Evolutionary conservation across 345 rosid species (phyloP), one percentile per base, ranked within the genome.

Genomic region (Rhodamnia rubescens): DNA sequence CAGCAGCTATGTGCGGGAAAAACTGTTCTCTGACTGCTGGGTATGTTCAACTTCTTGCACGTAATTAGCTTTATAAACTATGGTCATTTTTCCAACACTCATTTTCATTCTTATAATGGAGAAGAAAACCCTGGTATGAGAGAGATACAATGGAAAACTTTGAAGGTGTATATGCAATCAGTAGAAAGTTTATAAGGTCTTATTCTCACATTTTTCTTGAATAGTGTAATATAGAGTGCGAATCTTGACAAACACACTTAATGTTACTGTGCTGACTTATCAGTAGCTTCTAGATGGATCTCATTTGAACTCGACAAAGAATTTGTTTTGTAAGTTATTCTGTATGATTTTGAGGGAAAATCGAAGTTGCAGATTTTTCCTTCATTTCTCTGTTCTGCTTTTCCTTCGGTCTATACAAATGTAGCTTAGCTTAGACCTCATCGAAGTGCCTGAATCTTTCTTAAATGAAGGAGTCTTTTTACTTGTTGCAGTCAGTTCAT

Each of bases 11-110:
- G 26, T 88, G 86, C 58, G 91, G 89, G 64, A 91, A 88, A 88
- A 93, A 93, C 82, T 93, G 94, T 88, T 92, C 92, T 44, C 47
- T 88, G 24, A 86, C 91, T 42, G 84, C 90, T 21, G 92, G 94
- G 98, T 96, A 89, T 90, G 93, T 86, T 87, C 82, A 47, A 32
- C 44, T 64, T 64, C 75, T 64, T 64, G 24, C 24, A 49, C 49
- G 47, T 49, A 16, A 53, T 57, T 18, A 75, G 53, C 78, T 78
- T 44, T 55, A 20, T 36, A 21, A 18, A 69, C 47, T 18, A 47
- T 69, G 47, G 78, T 36, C 13, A 69, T 69, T 69, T 36, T 36
- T 69, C 11, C 42, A 36, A 36, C 80, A 4, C 42, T 69, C 44
- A 69, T 32, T 69, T 69, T 36, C 11, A 20, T 69, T 26, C 80